Evolutionary conservation across 2,329 filamentous ascomycete species (phyloP), one percentile per base, ranked within the genome.

Genomic region (Didymellaceae sp.): DNA sequence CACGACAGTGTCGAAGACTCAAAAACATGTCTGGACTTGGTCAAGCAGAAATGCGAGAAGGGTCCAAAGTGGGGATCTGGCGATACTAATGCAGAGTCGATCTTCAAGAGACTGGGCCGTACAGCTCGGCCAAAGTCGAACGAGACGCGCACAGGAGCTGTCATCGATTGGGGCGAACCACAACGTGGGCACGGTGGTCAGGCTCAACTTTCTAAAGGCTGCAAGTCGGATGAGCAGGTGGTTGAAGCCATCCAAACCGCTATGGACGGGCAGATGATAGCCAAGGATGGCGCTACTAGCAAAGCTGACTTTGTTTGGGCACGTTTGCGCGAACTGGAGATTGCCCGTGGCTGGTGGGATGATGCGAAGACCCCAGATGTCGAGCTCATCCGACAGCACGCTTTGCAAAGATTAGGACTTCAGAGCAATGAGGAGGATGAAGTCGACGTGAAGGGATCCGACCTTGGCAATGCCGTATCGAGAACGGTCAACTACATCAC

Each of bases 1-100:
- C 94, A 99, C 70, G 88, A 97, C 78, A 94, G 90, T 51, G 82
- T 96, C 56, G 94, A 99, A 73, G 94, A 99, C 71, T 91, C 94
- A 11, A 86, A 83, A 58, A 91, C 94, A 2, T 95, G 91, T 58
- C 85, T 99, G 11, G 92, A 97, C 65, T 86, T 99, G 1, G 86
- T 97, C 38, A 96, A 94, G 74, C 87, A 93, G 68, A 99, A 99
- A 73, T 97, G 93, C 71, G 92, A 97, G 72, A 94, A 90, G 74
- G 94, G 94, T 31, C 89, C 89, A 58, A 75, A 80, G 18, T 99
- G 92, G 90, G 94, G 91, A 26, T 88, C 87, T 0, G 85, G 85
- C 40, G 91, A 96, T 33, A 82, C 86, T 2, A 86, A 86, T 35
- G 87, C 86, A 31, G 94, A 99, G 75, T 93, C 91, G 61, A 85